A percentile compares a stretch with the other conserved stretches of the same genome.
phyloP scores from a whole-genome alignment of 208 protist species.

The Polymyxa betae region DNA sequence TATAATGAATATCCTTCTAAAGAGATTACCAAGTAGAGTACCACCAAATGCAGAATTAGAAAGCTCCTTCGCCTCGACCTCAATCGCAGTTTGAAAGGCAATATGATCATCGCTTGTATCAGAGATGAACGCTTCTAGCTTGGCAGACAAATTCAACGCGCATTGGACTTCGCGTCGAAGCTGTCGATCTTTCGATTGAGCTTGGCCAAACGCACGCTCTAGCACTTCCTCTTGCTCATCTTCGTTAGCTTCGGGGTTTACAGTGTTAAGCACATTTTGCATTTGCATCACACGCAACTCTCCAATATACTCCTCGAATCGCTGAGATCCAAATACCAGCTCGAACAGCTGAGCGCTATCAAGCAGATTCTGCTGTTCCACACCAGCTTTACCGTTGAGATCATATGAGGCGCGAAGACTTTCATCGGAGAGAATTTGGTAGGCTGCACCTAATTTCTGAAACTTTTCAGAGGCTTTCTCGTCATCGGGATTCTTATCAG shows the following conservation, averaged over 20 bases:
- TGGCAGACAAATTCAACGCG: background rate
- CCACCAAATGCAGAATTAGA: background rate
- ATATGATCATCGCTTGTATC: background rate
- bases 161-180: background rate
- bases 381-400: background rate
- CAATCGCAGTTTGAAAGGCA: background rate
- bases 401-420: background rate
- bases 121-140: background rate
- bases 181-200: background rate
- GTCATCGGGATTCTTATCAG: constrained; percentile 30
- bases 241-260: background rate
- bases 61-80: background rate
- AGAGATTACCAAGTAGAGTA: background rate
- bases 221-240: background rate
- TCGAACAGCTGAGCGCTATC: constrained; percentile 7
- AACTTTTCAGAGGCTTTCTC: background rate
- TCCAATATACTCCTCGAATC: background rate
- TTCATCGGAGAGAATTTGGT: constrained; percentile 2
- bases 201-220: background rate
- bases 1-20: too few relatives aligned
- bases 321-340: background rate
- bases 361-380: background rate
- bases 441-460: background rate
- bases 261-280: background rate
- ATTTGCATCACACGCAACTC: background rate